Evolutionary conservation across 1,284 basidiomycete genomes (phyloP), one percentile per base, ranked within the genome.

Genomic region (Malassezia nana): DNA sequence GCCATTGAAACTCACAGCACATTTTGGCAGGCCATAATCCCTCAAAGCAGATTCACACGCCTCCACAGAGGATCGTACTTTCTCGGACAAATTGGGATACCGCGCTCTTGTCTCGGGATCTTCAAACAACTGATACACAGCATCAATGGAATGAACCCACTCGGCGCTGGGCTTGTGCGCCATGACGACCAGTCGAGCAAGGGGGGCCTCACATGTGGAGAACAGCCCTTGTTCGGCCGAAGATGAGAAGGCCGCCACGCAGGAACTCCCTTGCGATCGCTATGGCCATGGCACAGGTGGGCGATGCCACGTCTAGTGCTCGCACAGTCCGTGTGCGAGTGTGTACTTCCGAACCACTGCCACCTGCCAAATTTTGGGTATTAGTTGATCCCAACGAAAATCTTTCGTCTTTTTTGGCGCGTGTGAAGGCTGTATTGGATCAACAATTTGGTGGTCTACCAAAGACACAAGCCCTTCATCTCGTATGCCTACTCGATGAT

Each of bases 1-100:
- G 12, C 92, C 92, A 65, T 98, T 98, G 78, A 95, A 98, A 74
- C 89, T 94, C 48, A 98, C 55, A 0, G 69, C 63, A 31, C 65
- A 67, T 15, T 62, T 62, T 4, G 50, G 31, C 20, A 79, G 5
- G 13, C 69, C 69, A 16, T 64, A 55, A 18, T 72, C 65, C 1
- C n/a, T n/a, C 15, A 70, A 49, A 1, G 70, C 64, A 16, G 59
- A 33, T 40, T 70, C 67, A 42, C 64, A 65, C 22, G 70, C 55
- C 38, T 38, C 9, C 0, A 72, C 61, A 2, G 66, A 67, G 0
- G 51, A 31, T 38, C 46, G 15, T 13, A 72, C 67, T 39, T 63
- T 64, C 2, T 18, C 30, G 2, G 62, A 50, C 0, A 73, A 57
- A 0, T 31, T 18, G 0, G 64, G 64, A 42, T 67, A 66, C 1